Percentiles rank a stretch among this genome's conserved stretches.
These are phyloP conservation scores for Pseudocercospora eumusae DNA, from an alignment of 2,329 filamentous ascomycete species.

Conservation along the genomic window DNA sequence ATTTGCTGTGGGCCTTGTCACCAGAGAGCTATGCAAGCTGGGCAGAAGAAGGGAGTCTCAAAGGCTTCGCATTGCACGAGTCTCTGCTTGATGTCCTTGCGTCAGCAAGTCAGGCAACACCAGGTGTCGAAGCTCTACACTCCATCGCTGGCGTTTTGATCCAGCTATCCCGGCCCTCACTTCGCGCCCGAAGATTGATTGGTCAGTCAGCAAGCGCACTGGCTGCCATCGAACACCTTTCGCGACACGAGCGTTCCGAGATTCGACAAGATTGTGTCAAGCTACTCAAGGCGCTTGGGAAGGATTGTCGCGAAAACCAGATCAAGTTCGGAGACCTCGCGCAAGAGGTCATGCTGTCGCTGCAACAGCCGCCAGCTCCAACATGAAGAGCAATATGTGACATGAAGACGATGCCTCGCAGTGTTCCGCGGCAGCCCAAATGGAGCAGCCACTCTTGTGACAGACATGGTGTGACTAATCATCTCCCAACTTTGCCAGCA, in stretches of 20 bases:
- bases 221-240: constrained; percentile 28
- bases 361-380: constrained; percentile 10
- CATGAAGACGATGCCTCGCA: neutral
- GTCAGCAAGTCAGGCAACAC: constrained; percentile 6
- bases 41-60: constrained; percentile 16
- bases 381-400: too few relatives aligned
- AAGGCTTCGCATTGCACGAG: constrained; percentile 14
- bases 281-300: constrained; percentile 36
- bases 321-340: constrained; percentile 30
- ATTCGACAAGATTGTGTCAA: constrained; percentile 33
- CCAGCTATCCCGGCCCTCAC: constrained; percentile 33
- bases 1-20: constrained; percentile 30
- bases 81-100: constrained; percentile 17
- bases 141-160: constrained; percentile 35
- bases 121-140: constrained; percentile 33
- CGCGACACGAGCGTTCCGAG: constrained; percentile 31
- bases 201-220: constrained; percentile 22
- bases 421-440: neutral
- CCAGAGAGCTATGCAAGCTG: constrained; percentile 17
- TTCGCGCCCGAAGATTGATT: constrained; percentile 28
- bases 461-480: too few relatives aligned
- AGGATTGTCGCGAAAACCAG: constrained; percentile 32
- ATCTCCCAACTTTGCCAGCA: constrained; percentile 36
- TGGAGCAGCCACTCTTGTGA: too few relatives aligned
- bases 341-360: constrained; percentile 21